These are phyloP conservation scores for Hemileccinum rubropunctum DNA, from an alignment of 768 basidiomycete genomes.

Conservation along the genomic window DNA sequence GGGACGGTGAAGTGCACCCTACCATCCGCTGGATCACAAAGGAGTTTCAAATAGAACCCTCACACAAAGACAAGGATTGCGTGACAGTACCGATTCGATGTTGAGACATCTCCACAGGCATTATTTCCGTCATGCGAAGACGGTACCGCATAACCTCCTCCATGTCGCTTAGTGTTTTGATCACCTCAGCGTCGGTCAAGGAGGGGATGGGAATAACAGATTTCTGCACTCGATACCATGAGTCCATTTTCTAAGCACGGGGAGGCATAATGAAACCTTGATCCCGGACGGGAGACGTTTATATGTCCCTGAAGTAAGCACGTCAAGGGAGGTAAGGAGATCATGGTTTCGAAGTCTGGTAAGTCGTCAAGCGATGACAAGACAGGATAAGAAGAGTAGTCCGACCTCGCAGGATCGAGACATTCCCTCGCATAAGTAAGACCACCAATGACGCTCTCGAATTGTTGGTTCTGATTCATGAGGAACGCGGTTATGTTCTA, in stretches of 20 bases:
- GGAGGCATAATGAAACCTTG: constrained; percentile 49
- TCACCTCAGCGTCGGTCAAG: constrained; percentile 63
- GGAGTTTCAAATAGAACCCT: constrained; percentile 13
- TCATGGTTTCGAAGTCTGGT: constrained; percentile 89
- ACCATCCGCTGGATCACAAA: constrained; percentile 56
- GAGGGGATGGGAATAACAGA: constrained; percentile 61
- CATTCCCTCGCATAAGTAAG: constrained; percentile 65
- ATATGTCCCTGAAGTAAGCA: constrained; percentile 86
- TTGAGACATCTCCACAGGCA: constrained; percentile 78
- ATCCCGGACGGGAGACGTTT: constrained; percentile 75
- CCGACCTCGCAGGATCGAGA: constrained; percentile 76
- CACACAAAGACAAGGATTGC: constrained; percentile 13
- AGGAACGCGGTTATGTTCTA: constrained; percentile 89
- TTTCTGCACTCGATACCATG: constrained; percentile 49
- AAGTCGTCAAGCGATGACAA: not conserved
- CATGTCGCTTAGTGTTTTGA: constrained; percentile 64
- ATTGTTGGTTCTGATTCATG: constrained; percentile 80
- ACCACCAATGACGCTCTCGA: constrained; percentile 63
- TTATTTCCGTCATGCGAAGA: constrained; percentile 71
- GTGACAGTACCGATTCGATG: constrained; percentile 58
- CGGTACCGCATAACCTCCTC: constrained; percentile 79
- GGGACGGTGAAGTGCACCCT: constrained; percentile 75
- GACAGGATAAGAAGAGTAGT: not conserved
- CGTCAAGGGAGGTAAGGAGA: constrained; percentile 85
- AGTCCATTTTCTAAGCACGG: constrained; percentile 16